phyloP scores from a whole-genome alignment of 2,329 filamentous ascomycete genomes.

The Diaporthe sp. region DNA sequence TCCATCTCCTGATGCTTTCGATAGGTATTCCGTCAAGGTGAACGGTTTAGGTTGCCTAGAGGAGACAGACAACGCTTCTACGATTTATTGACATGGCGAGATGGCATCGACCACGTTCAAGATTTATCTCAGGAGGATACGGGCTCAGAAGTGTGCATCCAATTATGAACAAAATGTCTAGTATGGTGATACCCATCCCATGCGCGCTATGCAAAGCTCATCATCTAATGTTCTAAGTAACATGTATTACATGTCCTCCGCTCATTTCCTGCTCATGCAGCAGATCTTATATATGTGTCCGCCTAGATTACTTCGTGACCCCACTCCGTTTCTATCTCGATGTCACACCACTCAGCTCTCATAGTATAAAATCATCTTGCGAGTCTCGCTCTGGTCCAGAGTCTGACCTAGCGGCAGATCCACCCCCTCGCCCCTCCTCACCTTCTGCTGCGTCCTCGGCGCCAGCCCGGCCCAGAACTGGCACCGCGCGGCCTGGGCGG shows the following conservation, averaged over 20 bases:
- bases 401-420: not conserved
- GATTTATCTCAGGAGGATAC: too few relatives aligned
- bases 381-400: not conserved
- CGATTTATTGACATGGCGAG: not conserved
- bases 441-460: slow-evolving; percentile 51
- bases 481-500: slow-evolving; percentile 54
- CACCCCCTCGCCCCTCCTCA: slow-evolving; percentile 12
- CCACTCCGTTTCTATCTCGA: not conserved
- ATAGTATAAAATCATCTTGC: not conserved
- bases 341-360: not conserved
- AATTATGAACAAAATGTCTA: slow-evolving; percentile 12
- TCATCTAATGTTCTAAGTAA: slow-evolving; percentile 14
- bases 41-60: not conserved
- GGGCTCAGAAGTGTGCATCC: not conserved
- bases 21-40: not conserved
- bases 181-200: slow-evolving; percentile 33
- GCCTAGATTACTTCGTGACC: not conserved
- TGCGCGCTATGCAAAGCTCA: slow-evolving; percentile 6
- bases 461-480: slow-evolving; percentile 57
- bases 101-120: not conserved
- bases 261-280: not conserved
- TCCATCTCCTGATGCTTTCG: not conserved
- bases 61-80: not conserved
- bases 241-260: not conserved
- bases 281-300: not conserved